These are phyloP conservation scores for Chalciporus piperatoides DNA, from an alignment of 1,284 basidiomycete genomes.

Conservation along the genomic window DNA sequence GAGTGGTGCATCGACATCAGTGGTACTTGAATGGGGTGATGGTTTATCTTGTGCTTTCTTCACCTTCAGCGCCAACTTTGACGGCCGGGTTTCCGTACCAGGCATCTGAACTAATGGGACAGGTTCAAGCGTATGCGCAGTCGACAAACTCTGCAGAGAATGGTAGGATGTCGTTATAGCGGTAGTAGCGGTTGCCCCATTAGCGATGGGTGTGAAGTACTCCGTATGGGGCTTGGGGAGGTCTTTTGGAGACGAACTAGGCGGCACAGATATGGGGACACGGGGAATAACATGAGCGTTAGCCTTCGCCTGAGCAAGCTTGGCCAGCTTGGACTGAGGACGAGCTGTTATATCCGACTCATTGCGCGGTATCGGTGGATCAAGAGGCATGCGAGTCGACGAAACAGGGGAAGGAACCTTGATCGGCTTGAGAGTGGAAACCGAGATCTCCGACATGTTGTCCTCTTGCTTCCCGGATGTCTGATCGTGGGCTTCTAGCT, in stretches of 20 bases:
- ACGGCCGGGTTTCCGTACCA: slow-evolving; percentile 39
- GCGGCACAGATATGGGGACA: slow-evolving; percentile 31
- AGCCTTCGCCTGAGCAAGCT: slow-evolving; percentile 60
- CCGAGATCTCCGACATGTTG: slow-evolving; percentile 19
- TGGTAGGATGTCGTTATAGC: slow-evolving; percentile 78
- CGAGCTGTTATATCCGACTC: slow-evolving; percentile 34
- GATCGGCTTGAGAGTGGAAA: slow-evolving; percentile 23
- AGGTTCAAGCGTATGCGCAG: slow-evolving; percentile 21
- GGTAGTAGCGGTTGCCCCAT: slow-evolving; percentile 70
- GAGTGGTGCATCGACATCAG: slow-evolving; percentile 38
- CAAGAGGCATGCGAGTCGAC: slow-evolving; percentile 9
- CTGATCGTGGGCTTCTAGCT: slow-evolving; percentile 40
- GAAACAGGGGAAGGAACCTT: slow-evolving; percentile 4
- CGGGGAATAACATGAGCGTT: slow-evolving; percentile 37
- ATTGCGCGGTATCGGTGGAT: slow-evolving; percentile 7
- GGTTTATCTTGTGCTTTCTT: slow-evolving; percentile 48
- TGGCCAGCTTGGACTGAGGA: slow-evolving; percentile 64
- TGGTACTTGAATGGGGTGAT: slow-evolving; percentile 31
- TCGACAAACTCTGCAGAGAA: slow-evolving; percentile 50
- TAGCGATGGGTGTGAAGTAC: slow-evolving; percentile 69
- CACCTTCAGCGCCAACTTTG: slow-evolving; percentile 68
- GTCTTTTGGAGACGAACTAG: slow-evolving; percentile 26
- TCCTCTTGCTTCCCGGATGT: slow-evolving; percentile 12
- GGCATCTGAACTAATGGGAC: slow-evolving; percentile 31
- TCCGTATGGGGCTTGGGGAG: slow-evolving; percentile 52